phyloP scores from a whole-genome alignment of 2,329 filamentous ascomycete species.

The Penicillium sp. region DNA sequence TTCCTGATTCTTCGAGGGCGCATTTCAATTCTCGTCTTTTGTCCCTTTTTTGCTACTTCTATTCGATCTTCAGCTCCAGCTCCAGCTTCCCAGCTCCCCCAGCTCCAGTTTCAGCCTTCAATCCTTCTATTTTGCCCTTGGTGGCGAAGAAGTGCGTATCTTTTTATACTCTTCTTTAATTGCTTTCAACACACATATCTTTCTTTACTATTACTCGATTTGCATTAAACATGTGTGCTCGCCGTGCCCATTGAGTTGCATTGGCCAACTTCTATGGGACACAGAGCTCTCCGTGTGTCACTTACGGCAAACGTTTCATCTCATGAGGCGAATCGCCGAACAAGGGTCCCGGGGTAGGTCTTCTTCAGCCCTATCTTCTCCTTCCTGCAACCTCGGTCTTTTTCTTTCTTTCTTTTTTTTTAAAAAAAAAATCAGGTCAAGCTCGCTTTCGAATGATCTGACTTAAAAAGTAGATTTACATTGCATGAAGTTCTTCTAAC shows the following conservation, averaged over 20 bases:
- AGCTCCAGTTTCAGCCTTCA: background rate
- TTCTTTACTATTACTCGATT: background rate
- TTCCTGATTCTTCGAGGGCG: constrained; percentile 16
- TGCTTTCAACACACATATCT: background rate
- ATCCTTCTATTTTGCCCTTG: background rate
- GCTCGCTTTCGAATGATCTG: constrained; percentile 15
- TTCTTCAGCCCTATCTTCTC: constrained; percentile 22
- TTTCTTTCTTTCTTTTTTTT: background rate
- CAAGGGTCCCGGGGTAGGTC: constrained; percentile 19
- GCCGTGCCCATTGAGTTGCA: constrained; percentile 16
- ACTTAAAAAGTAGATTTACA: constrained; percentile 21
- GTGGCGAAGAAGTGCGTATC: background rate
- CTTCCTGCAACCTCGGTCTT: background rate
- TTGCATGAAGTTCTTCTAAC: constrained; percentile 13
- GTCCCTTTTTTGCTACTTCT: background rate
- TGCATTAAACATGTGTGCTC: constrained; percentile 18
- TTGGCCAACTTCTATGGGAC: constrained; percentile 24
- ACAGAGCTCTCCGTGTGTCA: constrained; percentile 27
- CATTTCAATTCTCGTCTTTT: constrained; percentile 3
- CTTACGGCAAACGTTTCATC: constrained; percentile 27
- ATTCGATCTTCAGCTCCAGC: constrained; percentile 1
- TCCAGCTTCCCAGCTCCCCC: constrained; percentile 10
- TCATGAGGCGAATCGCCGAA: constrained; percentile 28
- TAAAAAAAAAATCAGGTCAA: background rate
- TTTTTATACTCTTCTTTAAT: background rate